Evolutionary conservation across 352 stramenopile species (phyloP), one percentile per base, ranked within the genome.

Genomic region (Globisporangium lucens): DNA sequence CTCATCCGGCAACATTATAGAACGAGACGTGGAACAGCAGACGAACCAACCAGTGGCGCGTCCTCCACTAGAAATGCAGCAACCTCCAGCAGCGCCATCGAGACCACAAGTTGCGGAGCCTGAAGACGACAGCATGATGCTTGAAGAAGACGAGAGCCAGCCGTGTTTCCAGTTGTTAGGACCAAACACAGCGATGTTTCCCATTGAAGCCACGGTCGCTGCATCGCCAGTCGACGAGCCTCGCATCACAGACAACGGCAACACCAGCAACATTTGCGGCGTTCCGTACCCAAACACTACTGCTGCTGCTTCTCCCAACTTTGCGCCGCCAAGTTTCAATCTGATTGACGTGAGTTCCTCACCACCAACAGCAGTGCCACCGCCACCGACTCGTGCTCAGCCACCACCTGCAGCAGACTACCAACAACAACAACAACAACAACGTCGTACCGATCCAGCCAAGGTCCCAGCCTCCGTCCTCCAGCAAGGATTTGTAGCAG

Each of bases 131-230:
- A 46, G 43, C 20, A 36, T 51, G 56, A 63, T 63, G 56, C 33
- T 52, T 24, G 43, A 65, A 20, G 58, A 70, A 33, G 76, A 79
- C 29, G 61, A 68, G 59, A 74, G 82, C 13, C 74, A 82, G 60
- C 80, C 80, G 12, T 81, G 73, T 35, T 89, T 89, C 59, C 76
- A 82, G 67, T 33, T 89, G 17, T 65, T 89, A 35, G 76, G 80
- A 4, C 55, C 67, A 0, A 71, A 63, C 56, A 70, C 67, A 27
- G 41, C 53, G 0, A 55, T 80, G 9, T 79, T 85, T 59, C 47
- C 29, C 29, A 1, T 52, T 20, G 56, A 56, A 20, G 15, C 64
- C 6, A 12, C 56, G 24, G 13, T 46, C 10, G 13, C 30, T 12
- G 29, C 43, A 38, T 20, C 38, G 3, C 10, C 38, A 41, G 30